These are phyloP conservation scores for Collariella sp. DNA, from an alignment of 495 filamentous ascomycete genomes.

Conservation along the genomic window DNA sequence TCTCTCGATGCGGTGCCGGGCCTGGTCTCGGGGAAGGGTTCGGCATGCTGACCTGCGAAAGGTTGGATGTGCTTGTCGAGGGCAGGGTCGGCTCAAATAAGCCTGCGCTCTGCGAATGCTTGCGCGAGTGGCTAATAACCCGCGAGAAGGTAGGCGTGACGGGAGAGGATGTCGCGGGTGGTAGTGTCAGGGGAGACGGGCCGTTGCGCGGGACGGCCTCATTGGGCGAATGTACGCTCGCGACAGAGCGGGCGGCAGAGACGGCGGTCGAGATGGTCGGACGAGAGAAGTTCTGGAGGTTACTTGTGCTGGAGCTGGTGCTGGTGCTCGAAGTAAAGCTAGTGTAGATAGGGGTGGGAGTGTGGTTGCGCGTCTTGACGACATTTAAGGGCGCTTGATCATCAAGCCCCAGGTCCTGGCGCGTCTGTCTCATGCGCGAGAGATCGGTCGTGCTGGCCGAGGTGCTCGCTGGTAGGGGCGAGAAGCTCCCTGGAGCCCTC, in stretches of 20 bases:
- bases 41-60: constrained; percentile 37
- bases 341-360: constrained; percentile 27
- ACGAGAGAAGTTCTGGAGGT: constrained; percentile 51
- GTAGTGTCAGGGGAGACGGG: constrained; percentile 35
- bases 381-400: constrained; percentile 30
- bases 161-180: constrained; percentile 27
- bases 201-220: constrained; percentile 27
- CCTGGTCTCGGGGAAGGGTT: constrained; percentile 25
- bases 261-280: constrained; percentile 34
- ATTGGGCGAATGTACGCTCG: constrained; percentile 25
- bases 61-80: constrained; percentile 51
- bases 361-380: constrained; percentile 18
- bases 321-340: constrained; percentile 29
- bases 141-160: constrained; percentile 22
- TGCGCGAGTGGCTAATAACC: constrained; percentile 38
- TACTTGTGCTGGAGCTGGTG: constrained; percentile 27
- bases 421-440: constrained; percentile 28
- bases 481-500: constrained; percentile 49
- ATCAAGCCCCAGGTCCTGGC: constrained; percentile 38
- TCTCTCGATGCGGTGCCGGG: constrained; percentile 41
- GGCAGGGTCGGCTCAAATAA: constrained; percentile 84
- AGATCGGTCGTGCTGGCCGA: constrained; percentile 25
- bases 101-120: constrained; percentile 66
- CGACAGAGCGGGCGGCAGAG: constrained; percentile 28
- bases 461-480: constrained; percentile 35